These are phyloP conservation scores for Aspergillus sojae DNA, from an alignment of 2,329 filamentous ascomycete genomes.

Conservation along the genomic window DNA sequence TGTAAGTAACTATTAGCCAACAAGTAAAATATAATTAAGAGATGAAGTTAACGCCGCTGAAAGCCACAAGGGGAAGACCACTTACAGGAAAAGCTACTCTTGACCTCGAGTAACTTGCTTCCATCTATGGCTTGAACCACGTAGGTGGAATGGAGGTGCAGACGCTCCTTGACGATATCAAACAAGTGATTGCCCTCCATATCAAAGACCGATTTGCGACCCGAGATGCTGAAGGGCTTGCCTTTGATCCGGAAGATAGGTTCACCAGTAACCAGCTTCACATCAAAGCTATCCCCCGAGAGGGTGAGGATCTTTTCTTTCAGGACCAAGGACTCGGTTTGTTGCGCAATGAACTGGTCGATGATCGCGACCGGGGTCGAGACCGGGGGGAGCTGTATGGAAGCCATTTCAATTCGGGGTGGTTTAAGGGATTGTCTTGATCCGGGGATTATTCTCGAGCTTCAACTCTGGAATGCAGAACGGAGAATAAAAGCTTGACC, in stretches of 20 bases:
- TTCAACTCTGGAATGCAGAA: background rate
- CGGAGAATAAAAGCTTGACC: background rate
- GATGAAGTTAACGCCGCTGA: background rate
- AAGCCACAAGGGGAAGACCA: background rate
- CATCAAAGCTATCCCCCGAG: background rate
- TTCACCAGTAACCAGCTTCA: background rate
- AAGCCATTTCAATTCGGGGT: background rate
- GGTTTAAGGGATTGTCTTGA: background rate
- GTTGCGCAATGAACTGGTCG: background rate
- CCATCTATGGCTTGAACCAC: background rate
- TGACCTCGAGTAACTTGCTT: background rate
- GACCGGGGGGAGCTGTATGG: background rate
- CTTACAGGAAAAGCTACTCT: background rate
- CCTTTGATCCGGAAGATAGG: background rate
- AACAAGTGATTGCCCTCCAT: conserved; percentile 22
- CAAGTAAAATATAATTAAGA: background rate
- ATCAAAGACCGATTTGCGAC: conserved; percentile 28
- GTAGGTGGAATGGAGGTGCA: conserved; percentile 20
- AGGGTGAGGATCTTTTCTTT: background rate
- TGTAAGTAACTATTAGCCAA: background rate
- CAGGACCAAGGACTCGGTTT: background rate
- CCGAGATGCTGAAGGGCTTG: conserved; percentile 12
- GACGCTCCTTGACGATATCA: conserved; percentile 27
- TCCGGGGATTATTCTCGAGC: background rate
- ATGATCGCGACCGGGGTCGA: background rate